Evolutionary conservation across 2,329 filamentous ascomycete genomes (phyloP).

Genomic region (Aspergillus costaricaensis): DNA sequence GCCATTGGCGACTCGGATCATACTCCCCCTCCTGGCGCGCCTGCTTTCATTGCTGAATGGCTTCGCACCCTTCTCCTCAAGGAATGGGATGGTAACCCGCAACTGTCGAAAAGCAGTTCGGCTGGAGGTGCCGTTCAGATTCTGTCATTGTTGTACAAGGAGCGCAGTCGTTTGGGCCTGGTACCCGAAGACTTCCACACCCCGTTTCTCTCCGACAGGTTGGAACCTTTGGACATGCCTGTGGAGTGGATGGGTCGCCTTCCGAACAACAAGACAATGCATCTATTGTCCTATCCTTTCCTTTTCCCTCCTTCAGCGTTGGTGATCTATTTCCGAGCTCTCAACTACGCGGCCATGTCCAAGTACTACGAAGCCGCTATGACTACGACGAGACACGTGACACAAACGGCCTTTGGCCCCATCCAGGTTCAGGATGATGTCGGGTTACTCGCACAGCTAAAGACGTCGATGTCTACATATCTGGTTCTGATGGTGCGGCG

Average conservation of each 20-base stretch:
- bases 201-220: constrained; percentile 71
- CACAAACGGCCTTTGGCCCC: constrained; percentile 46
- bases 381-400: constrained; percentile 48
- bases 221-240: constrained; percentile 75
- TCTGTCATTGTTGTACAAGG: constrained; percentile 71
- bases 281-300: constrained; percentile 78
- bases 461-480: constrained; percentile 68
- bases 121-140: constrained; percentile 77
- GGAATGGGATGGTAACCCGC: constrained; percentile 76
- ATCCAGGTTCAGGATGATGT: constrained; percentile 58
- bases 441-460: constrained; percentile 64
- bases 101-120: constrained; percentile 68
- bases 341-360: constrained; percentile 87
- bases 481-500: constrained; percentile 70
- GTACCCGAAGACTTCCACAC: constrained; percentile 71
- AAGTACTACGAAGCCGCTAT: constrained; percentile 70
- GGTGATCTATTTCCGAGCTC: constrained; percentile 80
- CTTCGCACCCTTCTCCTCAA: constrained; percentile 69
- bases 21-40: constrained; percentile 26
- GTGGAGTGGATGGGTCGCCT: constrained; percentile 67
- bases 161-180: constrained; percentile 66
- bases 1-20: constrained; percentile 10
- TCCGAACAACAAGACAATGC: constrained; percentile 64
- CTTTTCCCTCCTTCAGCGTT: constrained; percentile 73
- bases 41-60: constrained; percentile 46